These are phyloP conservation scores for Hypoxylon subgilvum DNA, from an alignment of 495 filamentous ascomycete species.

Conservation along the genomic window DNA sequence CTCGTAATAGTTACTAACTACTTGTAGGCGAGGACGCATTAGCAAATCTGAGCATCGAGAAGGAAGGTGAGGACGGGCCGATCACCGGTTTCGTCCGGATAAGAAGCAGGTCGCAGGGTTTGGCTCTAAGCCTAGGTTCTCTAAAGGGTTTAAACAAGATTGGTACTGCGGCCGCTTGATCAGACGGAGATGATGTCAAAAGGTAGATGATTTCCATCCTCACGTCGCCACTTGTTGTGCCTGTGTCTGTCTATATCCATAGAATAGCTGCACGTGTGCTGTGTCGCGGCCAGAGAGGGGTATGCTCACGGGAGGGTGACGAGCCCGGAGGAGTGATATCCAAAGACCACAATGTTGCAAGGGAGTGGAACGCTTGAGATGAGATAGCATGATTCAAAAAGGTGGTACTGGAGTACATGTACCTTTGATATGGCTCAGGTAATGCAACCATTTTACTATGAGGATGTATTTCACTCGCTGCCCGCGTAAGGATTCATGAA, in stretches of 20 bases:
- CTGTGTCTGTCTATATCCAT: neutral
- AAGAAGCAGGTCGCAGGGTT: constrained; percentile 93
- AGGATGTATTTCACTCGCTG: neutral
- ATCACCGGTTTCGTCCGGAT: constrained; percentile 99
- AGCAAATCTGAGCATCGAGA: constrained; percentile 97
- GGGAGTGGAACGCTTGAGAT: constrained; percentile 19
- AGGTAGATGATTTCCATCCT: constrained; percentile 21
- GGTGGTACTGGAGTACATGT: constrained; percentile 31
- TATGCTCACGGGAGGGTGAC: constrained; percentile 5
- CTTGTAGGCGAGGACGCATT: constrained; percentile 92
- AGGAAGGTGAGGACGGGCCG: constrained; percentile 92
- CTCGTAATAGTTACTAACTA: constrained; percentile 30
- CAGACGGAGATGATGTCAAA: neutral
- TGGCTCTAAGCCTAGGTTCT: constrained; percentile 91
- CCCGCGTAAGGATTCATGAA: no score
- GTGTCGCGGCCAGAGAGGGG: constrained; percentile 3
- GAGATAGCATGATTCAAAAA: constrained; percentile 29
- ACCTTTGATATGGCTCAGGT: constrained; percentile 36
- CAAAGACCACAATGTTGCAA: constrained; percentile 31
- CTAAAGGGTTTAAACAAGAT: constrained; percentile 94
- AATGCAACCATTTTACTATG: constrained; percentile 37
- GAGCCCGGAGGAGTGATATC: constrained; percentile 22
- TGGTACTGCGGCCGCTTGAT: constrained; percentile 54
- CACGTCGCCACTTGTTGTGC: no score
- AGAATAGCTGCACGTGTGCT: no score